Evolutionary conservation across 2,329 filamentous ascomycete species (phyloP).

Genomic region (Cercospora sp.): DNA sequence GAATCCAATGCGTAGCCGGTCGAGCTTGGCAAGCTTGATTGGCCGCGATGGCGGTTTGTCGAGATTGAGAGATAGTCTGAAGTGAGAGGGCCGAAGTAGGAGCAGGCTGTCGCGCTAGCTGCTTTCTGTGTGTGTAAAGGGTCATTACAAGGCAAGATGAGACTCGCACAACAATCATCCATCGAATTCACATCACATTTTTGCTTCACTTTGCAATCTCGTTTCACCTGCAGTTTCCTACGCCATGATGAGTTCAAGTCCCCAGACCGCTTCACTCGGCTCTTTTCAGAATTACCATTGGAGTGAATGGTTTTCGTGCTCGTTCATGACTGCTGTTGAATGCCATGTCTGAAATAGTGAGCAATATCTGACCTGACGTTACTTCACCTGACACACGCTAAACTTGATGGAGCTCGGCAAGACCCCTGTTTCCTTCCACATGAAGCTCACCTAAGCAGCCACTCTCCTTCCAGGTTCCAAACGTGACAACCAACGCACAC

Average conservation of each 20-base stretch:
- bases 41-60: background rate
- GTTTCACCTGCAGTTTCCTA: background rate
- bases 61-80: background rate
- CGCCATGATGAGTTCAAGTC: background rate
- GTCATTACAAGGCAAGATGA: background rate
- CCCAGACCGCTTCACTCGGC: background rate
- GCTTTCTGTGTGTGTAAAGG: background rate
- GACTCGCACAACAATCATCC: background rate
- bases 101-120: background rate
- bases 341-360: background rate
- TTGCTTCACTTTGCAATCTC: background rate
- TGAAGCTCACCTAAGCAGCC: slow-evolving; percentile 7
- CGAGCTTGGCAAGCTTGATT: background rate
- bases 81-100: background rate
- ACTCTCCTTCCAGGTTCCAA: background rate
- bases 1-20: background rate
- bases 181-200: background rate
- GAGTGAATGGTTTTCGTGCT: background rate
- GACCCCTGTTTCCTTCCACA: slow-evolving; percentile 2
- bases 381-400: background rate
- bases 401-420: slow-evolving; percentile 6
- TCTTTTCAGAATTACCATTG: background rate
- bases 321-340: background rate
- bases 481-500: background rate
- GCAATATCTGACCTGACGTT: background rate